Base-by-base conservation (phyloP, 1,139 yeast genomes). In the Debaryomyces psychrophilus region DNA sequence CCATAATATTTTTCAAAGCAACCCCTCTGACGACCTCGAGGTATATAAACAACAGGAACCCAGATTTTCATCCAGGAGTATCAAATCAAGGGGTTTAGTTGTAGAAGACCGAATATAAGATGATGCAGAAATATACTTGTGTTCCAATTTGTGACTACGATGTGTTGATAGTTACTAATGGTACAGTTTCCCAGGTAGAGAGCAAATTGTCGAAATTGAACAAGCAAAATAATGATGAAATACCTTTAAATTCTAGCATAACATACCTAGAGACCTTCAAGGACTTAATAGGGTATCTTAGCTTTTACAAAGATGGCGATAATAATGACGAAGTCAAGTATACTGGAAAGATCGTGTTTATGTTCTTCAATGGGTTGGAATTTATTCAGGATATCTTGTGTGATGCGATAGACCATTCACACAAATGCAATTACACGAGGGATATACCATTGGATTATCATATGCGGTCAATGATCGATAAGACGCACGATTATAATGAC, bases 311-410 rank as follows among this genome's bases (percentile, higher is more conserved):
- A 9, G 52, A 59, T 25, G 42, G 43, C 26, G 52, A 52, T 12
- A 42, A 44, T n/a, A 31, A 36, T 5, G 17, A 27, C 1, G 23
- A 26, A 18, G 31, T 35, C 9, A 33, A 18, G 15, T 68, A 65
- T 46, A 50, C 57, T 7, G 75, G 73, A 2, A 66, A 66, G 49
- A 65, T 70, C 7, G 53, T 70, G 27, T 71, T 72, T 45, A 71
- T 72, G 76, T 72, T 71, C 44, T 71, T 72, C 57, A 60, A 71
- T 44, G 75, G 75, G 1, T 56, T 71, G 45, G 60, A 58, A 14
- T 70, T 60, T 48, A 61, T 71, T 23, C 75, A 69, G 49, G 57
- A 61, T 29, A 54, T 69, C 18, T 57, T 71, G 31, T 53, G 67
- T 38, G 68, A 66, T 47, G 54, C 68, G 34, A 65, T 71, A 23